Evolutionary conservation across 2,329 filamentous ascomycete species (phyloP).

Genomic region (Epichloe uncinata): DNA sequence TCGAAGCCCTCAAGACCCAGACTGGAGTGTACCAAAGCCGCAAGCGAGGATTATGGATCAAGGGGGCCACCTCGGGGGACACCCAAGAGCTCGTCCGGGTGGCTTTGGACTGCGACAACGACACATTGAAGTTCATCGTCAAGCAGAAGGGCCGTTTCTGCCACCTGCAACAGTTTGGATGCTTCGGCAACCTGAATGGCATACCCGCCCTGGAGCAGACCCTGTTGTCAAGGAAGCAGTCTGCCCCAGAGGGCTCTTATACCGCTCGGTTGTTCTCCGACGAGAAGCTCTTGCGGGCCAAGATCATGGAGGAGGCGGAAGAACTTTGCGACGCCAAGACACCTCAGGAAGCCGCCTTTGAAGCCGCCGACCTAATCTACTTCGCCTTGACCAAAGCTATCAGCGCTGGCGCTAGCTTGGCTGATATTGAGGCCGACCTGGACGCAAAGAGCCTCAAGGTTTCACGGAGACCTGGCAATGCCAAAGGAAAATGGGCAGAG

Average conservation of each 20-base stretch:
- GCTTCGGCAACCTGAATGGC: slow-evolving; percentile 76
- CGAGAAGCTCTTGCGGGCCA: slow-evolving; percentile 75
- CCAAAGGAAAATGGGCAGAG: slow-evolving; percentile 83
- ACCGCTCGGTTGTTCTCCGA: slow-evolving; percentile 89
- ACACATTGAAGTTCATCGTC: slow-evolving; percentile 82
- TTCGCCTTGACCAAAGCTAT: slow-evolving; percentile 89
- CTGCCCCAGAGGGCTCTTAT: slow-evolving; percentile 81
- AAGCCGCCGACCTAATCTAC: slow-evolving; percentile 90
- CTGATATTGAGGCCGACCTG: slow-evolving; percentile 83
- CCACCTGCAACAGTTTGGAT: slow-evolving; percentile 81
- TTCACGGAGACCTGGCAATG: slow-evolving; percentile 83
- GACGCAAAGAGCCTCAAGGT: slow-evolving; percentile 94
- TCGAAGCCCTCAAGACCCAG: slow-evolving; percentile 67
- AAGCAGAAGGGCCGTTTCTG: slow-evolving; percentile 89
- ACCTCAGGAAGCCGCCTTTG: slow-evolving; percentile 77
- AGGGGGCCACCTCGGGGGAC: slow-evolving; percentile 88
- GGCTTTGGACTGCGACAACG: slow-evolving; percentile 82
- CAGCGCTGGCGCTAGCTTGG: slow-evolving; percentile 67
- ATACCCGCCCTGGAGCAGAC: slow-evolving; percentile 80
- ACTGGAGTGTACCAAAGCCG: slow-evolving; percentile 88
- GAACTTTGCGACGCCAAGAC: slow-evolving; percentile 81
- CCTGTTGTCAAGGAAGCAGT: slow-evolving; percentile 64
- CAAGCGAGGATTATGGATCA: slow-evolving; percentile 92
- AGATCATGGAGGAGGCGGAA: slow-evolving; percentile 97
- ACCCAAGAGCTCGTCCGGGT: slow-evolving; percentile 79